Evolutionary conservation across 2,329 filamentous ascomycete genomes (phyloP).

Genomic region (Raffaelea deltoideospora): DNA sequence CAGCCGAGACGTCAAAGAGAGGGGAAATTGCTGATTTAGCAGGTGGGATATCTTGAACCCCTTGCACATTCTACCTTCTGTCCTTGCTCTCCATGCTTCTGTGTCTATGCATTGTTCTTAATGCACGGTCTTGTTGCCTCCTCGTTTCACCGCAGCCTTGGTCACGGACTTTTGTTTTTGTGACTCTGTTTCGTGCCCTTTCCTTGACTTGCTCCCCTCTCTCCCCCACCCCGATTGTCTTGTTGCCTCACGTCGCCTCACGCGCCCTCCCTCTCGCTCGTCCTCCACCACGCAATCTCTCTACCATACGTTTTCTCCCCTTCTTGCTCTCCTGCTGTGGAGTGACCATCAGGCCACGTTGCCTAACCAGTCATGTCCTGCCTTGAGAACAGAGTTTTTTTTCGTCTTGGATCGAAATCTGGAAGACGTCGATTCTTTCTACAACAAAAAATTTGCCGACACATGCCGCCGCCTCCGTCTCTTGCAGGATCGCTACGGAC

Average conservation of each 20-base stretch:
- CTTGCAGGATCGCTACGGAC: slow-evolving; percentile 76
- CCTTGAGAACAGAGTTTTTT: slow-evolving; percentile 63
- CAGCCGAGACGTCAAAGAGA: slow-evolving; percentile 47
- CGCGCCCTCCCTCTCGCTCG: no score
- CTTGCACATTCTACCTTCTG: slow-evolving; percentile 14
- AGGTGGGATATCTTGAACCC: slow-evolving; percentile 42
- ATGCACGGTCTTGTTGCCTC: no score
- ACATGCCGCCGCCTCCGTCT: slow-evolving; percentile 71
- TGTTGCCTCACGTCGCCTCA: no score
- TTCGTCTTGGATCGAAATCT: slow-evolving; percentile 92
- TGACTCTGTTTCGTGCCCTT: background rate
- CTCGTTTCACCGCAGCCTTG: no score
- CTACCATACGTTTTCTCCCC: background rate
- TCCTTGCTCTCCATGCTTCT: background rate
- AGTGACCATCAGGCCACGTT: slow-evolving; percentile 11
- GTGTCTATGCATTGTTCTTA: background rate
- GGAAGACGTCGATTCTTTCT: slow-evolving; percentile 91
- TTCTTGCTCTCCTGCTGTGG: background rate
- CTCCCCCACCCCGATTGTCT: no score
- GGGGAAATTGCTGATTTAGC: slow-evolving; percentile 75
- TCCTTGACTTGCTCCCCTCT: no score
- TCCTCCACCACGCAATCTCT: background rate
- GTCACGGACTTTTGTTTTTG: background rate
- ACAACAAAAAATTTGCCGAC: slow-evolving; percentile 88
- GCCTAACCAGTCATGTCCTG: slow-evolving; percentile 18